Evolutionary conservation across 192 early-diverging fungal species (phyloP), one percentile per base, ranked within the genome.

Genomic region (Mortierella antarctica): DNA sequence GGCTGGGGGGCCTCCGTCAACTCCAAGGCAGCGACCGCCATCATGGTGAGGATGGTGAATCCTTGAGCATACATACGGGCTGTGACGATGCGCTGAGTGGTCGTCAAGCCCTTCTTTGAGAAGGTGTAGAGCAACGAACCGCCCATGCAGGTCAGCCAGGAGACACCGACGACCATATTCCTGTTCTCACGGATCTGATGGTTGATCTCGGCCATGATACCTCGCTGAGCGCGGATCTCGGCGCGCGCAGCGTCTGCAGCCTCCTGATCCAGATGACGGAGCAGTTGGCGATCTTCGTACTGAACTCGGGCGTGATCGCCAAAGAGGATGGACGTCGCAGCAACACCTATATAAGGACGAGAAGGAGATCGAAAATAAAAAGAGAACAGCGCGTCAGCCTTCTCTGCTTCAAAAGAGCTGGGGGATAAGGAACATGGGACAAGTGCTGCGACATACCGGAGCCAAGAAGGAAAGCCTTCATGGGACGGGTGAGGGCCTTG

Each of bases 31-130:
- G 76, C 76, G 20, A 79, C 76, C 6, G 63, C 76, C 76, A 79
- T 71, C 76, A 79, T 79, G 0, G 69, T 70, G 57, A 79, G 49
- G 20, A 79, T 59, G 10, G 76, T 79, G 63, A 71, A 79, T 50
- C 76, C 76, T 39, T 79, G 76, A 41, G 76, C 76, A 41, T 79
- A 79, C 76, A 79, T 79, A 74, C 76, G 76, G 20, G 76, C 76
- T 4, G 76, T 79, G 53, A 79, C 76, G 31, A 79, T 71, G 21
- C 76, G 76, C 76, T 79, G 76, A 20, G 76, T 79, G 17, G 76
- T 79, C 6, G 76, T 79, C 23, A 79, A 46, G 9, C 76, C 76
- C 64, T 79, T 66, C 53, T 71, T 60, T 8, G 76, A 71, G 57
- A 79, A 79, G 31, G 76, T 79, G 23, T 79, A 79, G 49, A 62